Conservation (phyloP, 2,329 filamentous ascomycete genomes). For the Alternaria sp. region DNA sequence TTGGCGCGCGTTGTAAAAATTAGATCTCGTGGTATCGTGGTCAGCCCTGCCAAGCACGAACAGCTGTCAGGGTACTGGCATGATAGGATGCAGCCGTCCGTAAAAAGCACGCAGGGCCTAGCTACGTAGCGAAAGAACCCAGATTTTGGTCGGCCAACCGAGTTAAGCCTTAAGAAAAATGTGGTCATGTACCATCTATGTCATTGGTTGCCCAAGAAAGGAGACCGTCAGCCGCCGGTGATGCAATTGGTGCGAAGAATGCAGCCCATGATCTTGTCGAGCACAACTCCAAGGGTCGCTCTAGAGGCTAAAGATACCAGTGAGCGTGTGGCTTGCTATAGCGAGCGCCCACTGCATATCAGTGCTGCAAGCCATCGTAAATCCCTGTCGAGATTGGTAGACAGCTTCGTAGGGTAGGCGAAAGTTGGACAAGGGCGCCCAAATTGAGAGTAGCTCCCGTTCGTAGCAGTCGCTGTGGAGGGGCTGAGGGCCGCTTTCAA, state of each 20-base stretch:
- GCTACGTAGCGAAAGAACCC: slow-evolving; percentile 21
- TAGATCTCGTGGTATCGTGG: slow-evolving; percentile 12
- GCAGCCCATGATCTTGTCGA: slow-evolving; percentile 31
- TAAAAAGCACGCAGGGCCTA: slow-evolving; percentile 25
- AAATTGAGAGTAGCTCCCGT: slow-evolving; percentile 35
- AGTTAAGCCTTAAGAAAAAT: slow-evolving; percentile 21
- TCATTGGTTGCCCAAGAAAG: slow-evolving; percentile 24
- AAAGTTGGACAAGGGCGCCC: slow-evolving; percentile 27
- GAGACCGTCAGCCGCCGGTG: slow-evolving; percentile 23
- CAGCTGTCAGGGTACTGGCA: slow-evolving; percentile 29
- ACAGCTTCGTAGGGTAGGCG: slow-evolving; percentile 19
- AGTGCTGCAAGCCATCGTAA: slow-evolving; percentile 34
- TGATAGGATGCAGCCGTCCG: slow-evolving; percentile 37
- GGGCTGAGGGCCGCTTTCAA: slow-evolving; percentile 44
- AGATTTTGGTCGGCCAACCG: slow-evolving; percentile 19
- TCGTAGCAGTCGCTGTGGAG: slow-evolving; percentile 32
- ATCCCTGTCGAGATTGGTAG: slow-evolving; percentile 31
- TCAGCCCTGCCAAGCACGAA: slow-evolving; percentile 26
- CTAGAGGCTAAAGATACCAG: slow-evolving; percentile 33
- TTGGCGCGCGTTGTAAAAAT: slow-evolving; percentile 5
- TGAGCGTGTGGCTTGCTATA: slow-evolving; percentile 28
- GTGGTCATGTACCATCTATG: slow-evolving; percentile 20
- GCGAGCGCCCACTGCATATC: slow-evolving; percentile 34
- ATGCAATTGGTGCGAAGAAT: slow-evolving; percentile 41
- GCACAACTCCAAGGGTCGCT: slow-evolving; percentile 29